Evolutionary conservation across 169 alveolate genomes (phyloP).

Genomic region (Blepharisma undulans): DNA sequence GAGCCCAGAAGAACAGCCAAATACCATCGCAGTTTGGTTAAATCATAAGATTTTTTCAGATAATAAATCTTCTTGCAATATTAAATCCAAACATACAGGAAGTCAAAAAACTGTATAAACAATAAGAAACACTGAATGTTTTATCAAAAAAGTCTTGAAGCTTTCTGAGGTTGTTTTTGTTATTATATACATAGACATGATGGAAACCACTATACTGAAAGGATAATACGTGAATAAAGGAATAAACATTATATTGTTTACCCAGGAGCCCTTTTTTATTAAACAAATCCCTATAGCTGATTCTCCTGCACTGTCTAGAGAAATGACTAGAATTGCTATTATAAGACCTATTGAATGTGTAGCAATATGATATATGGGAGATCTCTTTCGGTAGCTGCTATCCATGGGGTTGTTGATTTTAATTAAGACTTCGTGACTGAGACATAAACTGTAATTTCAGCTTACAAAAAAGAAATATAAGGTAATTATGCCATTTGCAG

Average conservation of each 20-base stretch:
- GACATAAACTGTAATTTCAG: background rate
- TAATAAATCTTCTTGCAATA: background rate
- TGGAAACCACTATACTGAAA: background rate
- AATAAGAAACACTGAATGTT: background rate
- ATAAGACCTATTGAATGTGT: background rate
- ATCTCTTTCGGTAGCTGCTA: conserved; percentile 1
- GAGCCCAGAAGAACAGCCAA: background rate
- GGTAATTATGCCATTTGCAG: background rate
- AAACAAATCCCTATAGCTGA: conserved; percentile 25
- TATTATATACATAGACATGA: background rate
- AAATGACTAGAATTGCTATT: background rate
- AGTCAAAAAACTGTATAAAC: background rate
- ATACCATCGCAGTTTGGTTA: background rate
- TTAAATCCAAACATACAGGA: background rate
- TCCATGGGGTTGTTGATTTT: conserved; percentile 34
- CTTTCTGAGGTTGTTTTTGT: background rate
- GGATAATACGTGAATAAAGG: background rate
- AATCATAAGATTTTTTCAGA: background rate
- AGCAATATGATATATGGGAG: background rate
- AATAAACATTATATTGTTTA: background rate
- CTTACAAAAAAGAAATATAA: conserved; percentile 14
- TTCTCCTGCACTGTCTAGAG: background rate
- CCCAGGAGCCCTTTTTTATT: background rate
- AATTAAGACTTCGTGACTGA: background rate
- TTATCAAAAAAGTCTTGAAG: background rate